These are phyloP conservation scores for Stellera chamaejasme DNA, from an alignment of 345 rosid genomes.

Conservation along the genomic window DNA sequence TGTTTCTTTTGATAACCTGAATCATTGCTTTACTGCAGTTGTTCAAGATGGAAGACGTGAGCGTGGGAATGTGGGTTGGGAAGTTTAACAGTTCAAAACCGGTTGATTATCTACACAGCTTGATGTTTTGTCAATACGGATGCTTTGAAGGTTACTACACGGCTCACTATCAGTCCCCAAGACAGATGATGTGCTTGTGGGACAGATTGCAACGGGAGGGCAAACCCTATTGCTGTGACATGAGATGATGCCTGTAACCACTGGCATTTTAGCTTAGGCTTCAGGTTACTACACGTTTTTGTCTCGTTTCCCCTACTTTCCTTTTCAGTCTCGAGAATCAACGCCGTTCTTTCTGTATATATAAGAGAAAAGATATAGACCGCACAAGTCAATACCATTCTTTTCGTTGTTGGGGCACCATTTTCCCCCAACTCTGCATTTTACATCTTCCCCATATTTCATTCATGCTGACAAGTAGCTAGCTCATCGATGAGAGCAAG, in stretches of 20 bases:
- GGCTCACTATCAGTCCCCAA: slow-evolving; percentile 93
- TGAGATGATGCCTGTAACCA: slow-evolving; percentile 40
- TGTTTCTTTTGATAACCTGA: background rate
- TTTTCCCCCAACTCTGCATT: no score
- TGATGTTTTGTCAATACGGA: slow-evolving; percentile 85
- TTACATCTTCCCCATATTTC: no score
- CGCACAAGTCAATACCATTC: no score
- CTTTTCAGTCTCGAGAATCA: background rate
- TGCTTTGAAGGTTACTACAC: slow-evolving; percentile 81
- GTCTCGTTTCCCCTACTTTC: background rate
- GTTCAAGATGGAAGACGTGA: slow-evolving; percentile 99
- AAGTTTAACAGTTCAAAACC: slow-evolving; percentile 69
- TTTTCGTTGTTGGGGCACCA: no score
- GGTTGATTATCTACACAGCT: slow-evolving; percentile 72
- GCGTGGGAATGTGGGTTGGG: slow-evolving; percentile 99
- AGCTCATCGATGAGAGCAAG: no score
- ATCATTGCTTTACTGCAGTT: slow-evolving; percentile 34
- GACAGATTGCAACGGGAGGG: slow-evolving; percentile 47
- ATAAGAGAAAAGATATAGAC: background rate
- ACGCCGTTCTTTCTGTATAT: background rate
- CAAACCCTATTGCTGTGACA: slow-evolving; percentile 72
- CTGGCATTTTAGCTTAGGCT: slow-evolving; percentile 11
- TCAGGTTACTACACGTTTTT: background rate
- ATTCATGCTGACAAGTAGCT: no score
- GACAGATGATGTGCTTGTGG: slow-evolving; percentile 96